phyloP scores from a whole-genome alignment of 2,329 filamentous ascomycete genomes.

The Epichloe sibirici region DNA sequence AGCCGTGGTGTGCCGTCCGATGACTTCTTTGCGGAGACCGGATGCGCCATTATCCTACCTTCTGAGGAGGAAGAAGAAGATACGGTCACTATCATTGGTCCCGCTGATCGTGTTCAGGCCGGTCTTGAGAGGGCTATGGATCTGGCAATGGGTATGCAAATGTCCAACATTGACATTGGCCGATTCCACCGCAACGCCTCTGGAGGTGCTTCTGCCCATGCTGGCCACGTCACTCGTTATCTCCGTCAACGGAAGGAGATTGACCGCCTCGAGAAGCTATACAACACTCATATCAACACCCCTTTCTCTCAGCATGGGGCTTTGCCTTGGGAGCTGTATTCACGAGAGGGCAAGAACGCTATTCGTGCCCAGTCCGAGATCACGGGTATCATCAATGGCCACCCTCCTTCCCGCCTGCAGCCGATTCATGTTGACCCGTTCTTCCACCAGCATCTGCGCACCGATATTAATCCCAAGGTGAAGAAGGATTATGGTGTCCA shows the following conservation, averaged over 20 bases:
- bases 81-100: constrained; percentile 74
- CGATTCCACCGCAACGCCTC: constrained; percentile 66
- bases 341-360: constrained; percentile 71
- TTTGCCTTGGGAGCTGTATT: constrained; percentile 79
- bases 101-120: constrained; percentile 55
- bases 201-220: constrained; percentile 63
- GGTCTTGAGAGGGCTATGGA: constrained; percentile 80
- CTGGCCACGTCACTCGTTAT: constrained; percentile 78
- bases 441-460: constrained; percentile 61
- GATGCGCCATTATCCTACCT: constrained; percentile 77
- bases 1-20: constrained; percentile 68
- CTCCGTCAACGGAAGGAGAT: constrained; percentile 72
- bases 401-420: constrained; percentile 60
- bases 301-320: constrained; percentile 57
- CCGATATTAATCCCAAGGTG: constrained; percentile 49
- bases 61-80: constrained; percentile 68
- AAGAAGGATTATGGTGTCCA: constrained; percentile 61
- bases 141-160: constrained; percentile 76
- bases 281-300: constrained; percentile 80
- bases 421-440: constrained; percentile 62
- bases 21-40: constrained; percentile 81
- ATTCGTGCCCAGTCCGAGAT: constrained; percentile 66
- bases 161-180: constrained; percentile 70
- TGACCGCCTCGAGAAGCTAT: constrained; percentile 64
- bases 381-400: constrained; percentile 57